Evolutionary conservation across 2,329 filamentous ascomycete genomes (phyloP), one percentile per base, ranked within the genome.

Genomic region (Seiridium unicorne): DNA sequence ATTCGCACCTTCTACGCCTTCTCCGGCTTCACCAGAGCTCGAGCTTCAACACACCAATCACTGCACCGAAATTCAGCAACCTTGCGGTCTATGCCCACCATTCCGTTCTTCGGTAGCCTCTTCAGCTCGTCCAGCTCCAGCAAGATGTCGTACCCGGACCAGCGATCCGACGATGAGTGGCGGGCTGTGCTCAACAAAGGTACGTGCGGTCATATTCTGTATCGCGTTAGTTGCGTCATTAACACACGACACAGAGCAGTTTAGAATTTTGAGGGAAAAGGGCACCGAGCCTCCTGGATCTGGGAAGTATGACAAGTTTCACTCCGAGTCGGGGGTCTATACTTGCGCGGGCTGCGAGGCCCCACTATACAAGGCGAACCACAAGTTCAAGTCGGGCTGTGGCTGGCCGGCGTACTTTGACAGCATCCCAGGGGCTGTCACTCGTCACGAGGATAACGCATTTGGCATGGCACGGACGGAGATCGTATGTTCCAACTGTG

Each of bases 321-420:
- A 88, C 72, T 88, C 93, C 1, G 76, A 83, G 0, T 72, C 83
- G 4, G 96, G 95, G 60, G 85, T 92, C 58, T 99, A 98, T 79
- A 88, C 83, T 51, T 99, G 95, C 77, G 91, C 91, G 18, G 95
- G 86, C 57, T 99, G 95, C 81, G 76, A 88, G 35, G 85, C 93
- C 6, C 93, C 95, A 4, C 86, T 99, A 18, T 99, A 99, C 85
- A 94, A 89, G 75, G 93, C 95, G 35, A 84, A 84, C 64, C 93
- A 97, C 78, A 99, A 99, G 76, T 99, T 99, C 84, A 91, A 91
- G 76, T 96, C 91, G 18, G 92, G 93, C 47, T 99, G 95, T 76
- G 95, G 95, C 62, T 99, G 95, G 95, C 95, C 95, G 0, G 95
- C 95, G 10, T 99, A 98, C 78, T 99, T 94, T 73, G 95, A 99